Evolutionary conservation across 2,329 filamentous ascomycete genomes (phyloP).

Genomic region (Dactylellina drechsleri): DNA sequence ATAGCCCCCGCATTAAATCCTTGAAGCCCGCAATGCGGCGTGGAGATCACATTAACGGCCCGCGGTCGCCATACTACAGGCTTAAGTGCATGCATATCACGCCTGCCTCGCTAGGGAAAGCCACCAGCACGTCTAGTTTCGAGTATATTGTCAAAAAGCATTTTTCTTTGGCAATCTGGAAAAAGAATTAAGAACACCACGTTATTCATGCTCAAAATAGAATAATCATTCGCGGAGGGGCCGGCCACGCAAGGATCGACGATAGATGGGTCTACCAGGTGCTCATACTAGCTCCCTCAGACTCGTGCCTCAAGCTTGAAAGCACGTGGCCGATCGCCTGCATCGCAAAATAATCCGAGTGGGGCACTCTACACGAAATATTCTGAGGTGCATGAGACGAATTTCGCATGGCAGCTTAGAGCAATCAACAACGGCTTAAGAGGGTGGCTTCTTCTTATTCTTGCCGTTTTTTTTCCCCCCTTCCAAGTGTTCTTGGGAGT

Average conservation of each 20-base stretch:
- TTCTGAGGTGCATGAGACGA: slow-evolving; percentile 41
- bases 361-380: slow-evolving; percentile 1
- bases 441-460: slow-evolving; percentile 14
- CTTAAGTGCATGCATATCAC: slow-evolving; percentile 1
- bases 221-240: slow-evolving; percentile 25
- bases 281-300: slow-evolving; percentile 3
- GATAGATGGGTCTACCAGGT: neutral
- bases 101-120: slow-evolving; percentile 6
- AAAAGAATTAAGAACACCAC: no score
- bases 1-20: slow-evolving; percentile 8
- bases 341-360: slow-evolving; percentile 48
- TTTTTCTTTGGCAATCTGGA: no score
- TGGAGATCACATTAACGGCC: slow-evolving; percentile 6
- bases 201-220: slow-evolving; percentile 26
- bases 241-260: slow-evolving; percentile 19
- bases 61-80: slow-evolving; percentile 4
- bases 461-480: neutral
- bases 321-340: slow-evolving; percentile 49
- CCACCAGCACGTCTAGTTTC: slow-evolving; percentile 8
- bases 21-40: slow-evolving; percentile 25
- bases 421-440: slow-evolving; percentile 33
- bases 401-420: slow-evolving; percentile 46
- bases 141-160: neutral
- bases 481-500: slow-evolving; percentile 25
- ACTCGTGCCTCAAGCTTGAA: slow-evolving; percentile 10